These are phyloP conservation scores for Coffea eugenioides DNA, from an alignment of 257 asterid genomes.

Conservation along the genomic window DNA sequence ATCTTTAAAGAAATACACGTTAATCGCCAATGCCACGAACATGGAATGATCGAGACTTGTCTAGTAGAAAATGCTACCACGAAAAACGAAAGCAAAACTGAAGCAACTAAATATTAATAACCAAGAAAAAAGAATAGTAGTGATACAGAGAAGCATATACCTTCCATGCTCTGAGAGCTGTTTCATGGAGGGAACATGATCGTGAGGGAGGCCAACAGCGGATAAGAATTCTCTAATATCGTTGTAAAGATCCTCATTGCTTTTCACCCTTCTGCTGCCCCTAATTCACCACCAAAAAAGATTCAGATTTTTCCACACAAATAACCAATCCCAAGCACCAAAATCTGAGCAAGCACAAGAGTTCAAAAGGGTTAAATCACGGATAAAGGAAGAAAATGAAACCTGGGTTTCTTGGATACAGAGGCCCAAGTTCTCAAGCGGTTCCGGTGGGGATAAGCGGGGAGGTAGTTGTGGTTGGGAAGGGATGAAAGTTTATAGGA, in stretches of 20 bases:
- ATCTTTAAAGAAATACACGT: too few relatives aligned
- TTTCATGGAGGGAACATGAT: conserved; percentile 73
- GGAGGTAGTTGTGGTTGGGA: conserved; percentile 16
- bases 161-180: conserved; percentile 79
- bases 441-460: conserved; percentile 11
- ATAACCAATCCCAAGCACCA: background rate
- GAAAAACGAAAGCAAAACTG: background rate
- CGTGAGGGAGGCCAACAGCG: conserved; percentile 64
- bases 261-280: conserved; percentile 50
- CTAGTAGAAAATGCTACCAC: background rate
- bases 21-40: background rate
- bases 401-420: conserved; percentile 56
- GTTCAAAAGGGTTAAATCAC: background rate
- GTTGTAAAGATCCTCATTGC: conserved; percentile 62
- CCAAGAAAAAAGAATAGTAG: background rate
- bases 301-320: too few relatives aligned
- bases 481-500: conserved; percentile 29
- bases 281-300: conserved; percentile 32
- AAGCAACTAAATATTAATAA: background rate
- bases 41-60: background rate
- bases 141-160: conserved; percentile 35
- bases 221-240: conserved; percentile 68
- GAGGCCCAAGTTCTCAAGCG: conserved; percentile 31
- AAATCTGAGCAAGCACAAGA: background rate
- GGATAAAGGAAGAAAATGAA: background rate